Conservation (phyloP, 306 rosid species). For the Lupinus albus region DNA sequence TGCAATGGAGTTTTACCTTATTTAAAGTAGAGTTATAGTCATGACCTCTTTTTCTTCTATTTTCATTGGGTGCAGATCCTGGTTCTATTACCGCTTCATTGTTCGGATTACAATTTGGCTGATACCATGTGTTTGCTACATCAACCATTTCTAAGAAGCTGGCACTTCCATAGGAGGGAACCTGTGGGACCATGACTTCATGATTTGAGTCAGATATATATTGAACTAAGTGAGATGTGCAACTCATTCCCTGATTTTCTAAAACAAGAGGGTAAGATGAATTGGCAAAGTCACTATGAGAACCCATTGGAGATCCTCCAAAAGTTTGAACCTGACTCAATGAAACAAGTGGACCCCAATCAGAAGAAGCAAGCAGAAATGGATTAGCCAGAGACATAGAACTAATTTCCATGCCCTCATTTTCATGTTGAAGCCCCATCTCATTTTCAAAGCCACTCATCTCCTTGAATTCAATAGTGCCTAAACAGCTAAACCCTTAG, state of each 20-base stretch:
- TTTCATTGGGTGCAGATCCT: conserved; percentile 56
- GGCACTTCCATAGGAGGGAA: conserved; percentile 65
- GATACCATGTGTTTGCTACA: conserved; percentile 51
- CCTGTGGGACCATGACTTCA: conserved; percentile 51
- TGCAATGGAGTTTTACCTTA: conserved; percentile 55
- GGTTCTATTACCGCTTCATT: conserved; percentile 43
- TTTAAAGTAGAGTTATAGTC: conserved; percentile 48
- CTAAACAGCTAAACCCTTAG: conserved; percentile 27
- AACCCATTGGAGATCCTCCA: conserved; percentile 57
- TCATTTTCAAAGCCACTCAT: conserved; percentile 67
- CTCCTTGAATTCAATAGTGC: conserved; percentile 35
- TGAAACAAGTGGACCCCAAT: conserved; percentile 78
- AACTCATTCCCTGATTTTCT: conserved; percentile 60
- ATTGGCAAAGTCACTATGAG: conserved; percentile 54
- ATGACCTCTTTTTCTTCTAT: conserved; percentile 59
- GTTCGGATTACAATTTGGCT: conserved; percentile 48
- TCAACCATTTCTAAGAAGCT: conserved; percentile 68
- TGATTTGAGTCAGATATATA: conserved; percentile 60
- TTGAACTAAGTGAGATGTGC: conserved; percentile 59
- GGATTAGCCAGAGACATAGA: conserved; percentile 52
- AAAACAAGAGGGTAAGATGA: conserved; percentile 53
- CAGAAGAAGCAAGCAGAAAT: conserved; percentile 60
- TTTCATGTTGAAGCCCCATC: conserved; percentile 57
- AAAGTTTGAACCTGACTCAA: conserved; percentile 57
- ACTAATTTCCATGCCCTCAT: conserved; percentile 50